Evolutionary conservation across 352 stramenopile species (phyloP).

Genomic region (Phytophthora sp.): DNA sequence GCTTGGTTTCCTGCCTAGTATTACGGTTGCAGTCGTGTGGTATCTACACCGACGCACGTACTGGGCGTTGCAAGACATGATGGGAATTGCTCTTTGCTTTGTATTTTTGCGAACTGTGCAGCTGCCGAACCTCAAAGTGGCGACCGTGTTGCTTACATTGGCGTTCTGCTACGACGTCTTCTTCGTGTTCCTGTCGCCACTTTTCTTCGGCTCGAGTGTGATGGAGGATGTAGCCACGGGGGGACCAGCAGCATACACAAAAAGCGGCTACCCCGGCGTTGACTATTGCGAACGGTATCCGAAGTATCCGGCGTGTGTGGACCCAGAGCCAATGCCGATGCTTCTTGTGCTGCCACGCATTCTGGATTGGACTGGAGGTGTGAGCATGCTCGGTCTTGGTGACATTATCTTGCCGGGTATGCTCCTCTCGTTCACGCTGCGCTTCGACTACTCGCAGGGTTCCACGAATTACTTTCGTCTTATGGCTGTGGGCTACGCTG

Average conservation of each 20-base stretch:
- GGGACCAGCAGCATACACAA: constrained; percentile 74
- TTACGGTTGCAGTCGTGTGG: constrained; percentile 56
- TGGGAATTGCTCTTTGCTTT: constrained; percentile 93
- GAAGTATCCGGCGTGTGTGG: constrained; percentile 55
- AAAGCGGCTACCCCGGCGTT: constrained; percentile 69
- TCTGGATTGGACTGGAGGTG: constrained; percentile 91
- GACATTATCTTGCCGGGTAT: constrained; percentile 97
- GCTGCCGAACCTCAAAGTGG: constrained; percentile 92
- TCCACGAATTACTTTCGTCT: constrained; percentile 86
- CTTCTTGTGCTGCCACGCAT: constrained; percentile 93
- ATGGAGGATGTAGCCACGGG: constrained; percentile 95
- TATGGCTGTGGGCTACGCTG: constrained; percentile 91
- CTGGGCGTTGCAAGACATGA: constrained; percentile 93
- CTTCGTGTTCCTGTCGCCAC: constrained; percentile 95
- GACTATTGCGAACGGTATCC: constrained; percentile 83
- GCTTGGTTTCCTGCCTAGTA: constrained; percentile 46
- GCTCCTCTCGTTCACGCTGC: constrained; percentile 92
- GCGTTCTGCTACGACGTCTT: constrained; percentile 97
- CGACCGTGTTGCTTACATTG: constrained; percentile 87
- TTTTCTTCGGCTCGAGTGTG: constrained; percentile 87
- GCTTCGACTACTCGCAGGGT: constrained; percentile 87
- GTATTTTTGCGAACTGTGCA: constrained; percentile 92
- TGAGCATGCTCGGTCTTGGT: constrained; percentile 94
- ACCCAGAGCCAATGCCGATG: constrained; percentile 94
- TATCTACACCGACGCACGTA: constrained; percentile 64